Evolutionary conservation across 805 yeast species (phyloP).

Genomic region (Myxozyma melibiosi): DNA sequence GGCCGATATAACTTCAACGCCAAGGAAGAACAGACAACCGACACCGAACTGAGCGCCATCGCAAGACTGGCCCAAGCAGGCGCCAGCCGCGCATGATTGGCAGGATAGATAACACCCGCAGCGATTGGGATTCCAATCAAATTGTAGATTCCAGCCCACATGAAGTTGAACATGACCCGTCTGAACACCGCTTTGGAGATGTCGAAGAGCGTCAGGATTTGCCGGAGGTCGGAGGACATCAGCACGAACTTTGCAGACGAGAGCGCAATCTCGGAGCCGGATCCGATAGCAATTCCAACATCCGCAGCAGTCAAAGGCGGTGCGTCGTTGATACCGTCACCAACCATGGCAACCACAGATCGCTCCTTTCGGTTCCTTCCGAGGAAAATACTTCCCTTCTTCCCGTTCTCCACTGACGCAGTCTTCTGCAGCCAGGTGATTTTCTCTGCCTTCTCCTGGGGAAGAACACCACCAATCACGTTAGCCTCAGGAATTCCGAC

Average conservation of each 20-base stretch:
- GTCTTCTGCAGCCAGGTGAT: slow-evolving; percentile 57
- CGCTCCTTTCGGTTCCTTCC: slow-evolving; percentile 33
- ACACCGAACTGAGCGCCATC: slow-evolving; percentile 90
- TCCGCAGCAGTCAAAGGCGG: slow-evolving; percentile 77
- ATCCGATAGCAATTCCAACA: slow-evolving; percentile 74
- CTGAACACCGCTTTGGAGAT: slow-evolving; percentile 70
- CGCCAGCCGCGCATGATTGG: slow-evolving; percentile 67
- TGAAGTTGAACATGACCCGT: slow-evolving; percentile 76
- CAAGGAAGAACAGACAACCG: slow-evolving; percentile 82
- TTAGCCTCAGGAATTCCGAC: slow-evolving; percentile 56
- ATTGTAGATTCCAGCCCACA: slow-evolving; percentile 87
- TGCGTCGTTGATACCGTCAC: slow-evolving; percentile 84
- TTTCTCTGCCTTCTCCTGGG: slow-evolving; percentile 68
- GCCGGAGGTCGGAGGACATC: slow-evolving; percentile 51
- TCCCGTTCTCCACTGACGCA: slow-evolving; percentile 27
- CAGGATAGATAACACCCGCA: slow-evolving; percentile 85
- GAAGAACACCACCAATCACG: slow-evolving; percentile 71
- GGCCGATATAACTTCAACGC: slow-evolving; percentile 56
- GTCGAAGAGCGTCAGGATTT: slow-evolving; percentile 61
- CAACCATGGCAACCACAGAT: slow-evolving; percentile 70
- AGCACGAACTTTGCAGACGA: slow-evolving; percentile 75
- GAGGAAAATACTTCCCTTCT: slow-evolving; percentile 13
- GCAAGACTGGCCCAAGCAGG: slow-evolving; percentile 90
- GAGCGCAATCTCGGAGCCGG: slow-evolving; percentile 75
- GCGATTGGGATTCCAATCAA: slow-evolving; percentile 87